These are phyloP conservation scores for Eucalyptus curtisii DNA, from an alignment of 345 rosid species.

Conservation along the genomic window DNA sequence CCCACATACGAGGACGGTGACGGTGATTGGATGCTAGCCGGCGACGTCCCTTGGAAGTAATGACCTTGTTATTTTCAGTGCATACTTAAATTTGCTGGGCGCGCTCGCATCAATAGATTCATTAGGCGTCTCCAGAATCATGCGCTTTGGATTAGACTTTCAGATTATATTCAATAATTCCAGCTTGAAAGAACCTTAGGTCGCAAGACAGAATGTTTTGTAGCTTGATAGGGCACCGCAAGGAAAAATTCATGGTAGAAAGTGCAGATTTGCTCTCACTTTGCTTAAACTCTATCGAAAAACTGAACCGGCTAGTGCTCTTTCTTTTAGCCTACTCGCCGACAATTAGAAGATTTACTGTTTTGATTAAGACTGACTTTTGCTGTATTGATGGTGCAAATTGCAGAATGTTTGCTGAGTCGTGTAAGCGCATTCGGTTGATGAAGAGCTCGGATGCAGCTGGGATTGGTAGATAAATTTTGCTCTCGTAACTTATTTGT, in stretches of 20 bases:
- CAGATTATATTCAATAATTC: neutral
- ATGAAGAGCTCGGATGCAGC: neutral
- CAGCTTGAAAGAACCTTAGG: neutral
- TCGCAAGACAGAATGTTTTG: neutral
- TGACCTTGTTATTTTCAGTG: neutral
- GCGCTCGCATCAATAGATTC: neutral
- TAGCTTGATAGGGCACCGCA: neutral
- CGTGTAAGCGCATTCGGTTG: conserved; percentile 9
- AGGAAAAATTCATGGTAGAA: neutral
- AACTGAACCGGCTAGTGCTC: neutral
- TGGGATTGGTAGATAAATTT: neutral
- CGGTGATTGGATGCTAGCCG: conserved; percentile 9
- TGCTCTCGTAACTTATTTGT: neutral
- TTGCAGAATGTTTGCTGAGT: conserved; percentile 3
- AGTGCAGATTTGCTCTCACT: neutral
- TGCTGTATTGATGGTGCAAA: neutral
- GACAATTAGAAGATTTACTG: neutral
- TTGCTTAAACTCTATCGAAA: neutral
- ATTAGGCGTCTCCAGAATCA: neutral
- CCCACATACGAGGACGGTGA: conserved; percentile 9
- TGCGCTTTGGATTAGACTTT: neutral
- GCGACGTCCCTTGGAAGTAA: conserved; percentile 21
- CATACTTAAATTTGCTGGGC: neutral
- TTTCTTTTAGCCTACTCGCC: neutral
- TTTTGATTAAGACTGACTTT: neutral